Percentiles rank a stretch among this genome's conserved stretches.
Evolutionary conservation across 2,329 filamentous ascomycete species (phyloP).

Genomic region (Cercospora beticola): DNA sequence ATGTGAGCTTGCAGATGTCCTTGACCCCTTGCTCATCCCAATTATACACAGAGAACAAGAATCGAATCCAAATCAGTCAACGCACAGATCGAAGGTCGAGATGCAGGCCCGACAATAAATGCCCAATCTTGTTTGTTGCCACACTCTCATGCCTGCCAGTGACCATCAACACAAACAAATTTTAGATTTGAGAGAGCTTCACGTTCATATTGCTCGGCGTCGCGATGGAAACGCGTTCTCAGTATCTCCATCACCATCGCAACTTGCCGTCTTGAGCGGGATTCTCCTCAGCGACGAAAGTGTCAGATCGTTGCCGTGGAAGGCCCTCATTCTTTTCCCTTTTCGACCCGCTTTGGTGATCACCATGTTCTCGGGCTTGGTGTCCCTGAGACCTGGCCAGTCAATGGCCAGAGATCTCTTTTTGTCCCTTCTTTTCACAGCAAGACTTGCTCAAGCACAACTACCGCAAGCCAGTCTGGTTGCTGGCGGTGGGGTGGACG

Average conservation of each 20-base stretch:
- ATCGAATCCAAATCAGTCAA: background rate
- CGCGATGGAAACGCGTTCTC: slow-evolving; percentile 31
- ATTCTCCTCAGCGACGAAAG: background rate
- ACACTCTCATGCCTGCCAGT: slow-evolving; percentile 24
- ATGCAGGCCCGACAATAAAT: background rate
- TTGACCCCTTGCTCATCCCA: slow-evolving; percentile 1
- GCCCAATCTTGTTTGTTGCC: slow-evolving; percentile 23
- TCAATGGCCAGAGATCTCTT: slow-evolving; percentile 9
- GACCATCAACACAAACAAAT: slow-evolving; percentile 27
- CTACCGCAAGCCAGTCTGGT: background rate
- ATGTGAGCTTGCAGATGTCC: background rate
- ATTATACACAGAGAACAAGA: background rate
- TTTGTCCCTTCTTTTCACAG: slow-evolving; percentile 11
- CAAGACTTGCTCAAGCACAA: slow-evolving; percentile 13
- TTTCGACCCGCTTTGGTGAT: background rate
- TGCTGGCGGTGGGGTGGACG: background rate
- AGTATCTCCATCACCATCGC: slow-evolving; percentile 24
- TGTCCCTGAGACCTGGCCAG: slow-evolving; percentile 9
- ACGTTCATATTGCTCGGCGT: slow-evolving; percentile 30
- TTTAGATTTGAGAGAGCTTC: slow-evolving; percentile 1
- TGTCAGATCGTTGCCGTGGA: slow-evolving; percentile 15
- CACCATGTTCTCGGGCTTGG: slow-evolving; percentile 15
- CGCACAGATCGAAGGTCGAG: background rate
- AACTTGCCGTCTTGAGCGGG: slow-evolving; percentile 18
- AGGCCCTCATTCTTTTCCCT: background rate